Evolutionary conservation across 1,284 basidiomycete genomes (phyloP), one percentile per base, ranked within the genome.

Genomic region (Tilletia walkeri): DNA sequence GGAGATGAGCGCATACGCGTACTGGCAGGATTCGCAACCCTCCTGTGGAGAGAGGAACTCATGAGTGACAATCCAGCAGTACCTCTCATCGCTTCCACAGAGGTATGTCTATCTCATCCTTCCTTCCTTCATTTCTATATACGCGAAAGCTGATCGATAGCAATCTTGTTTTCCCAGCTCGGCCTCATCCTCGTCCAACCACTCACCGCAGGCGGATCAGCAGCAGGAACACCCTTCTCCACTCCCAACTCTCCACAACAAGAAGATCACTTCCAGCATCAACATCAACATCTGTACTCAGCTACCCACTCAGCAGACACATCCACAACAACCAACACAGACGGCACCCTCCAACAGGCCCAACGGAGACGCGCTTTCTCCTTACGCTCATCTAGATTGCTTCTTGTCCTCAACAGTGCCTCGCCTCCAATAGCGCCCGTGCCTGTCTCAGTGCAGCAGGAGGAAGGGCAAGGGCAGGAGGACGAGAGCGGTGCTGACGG

Each of bases 171-270:
- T 2, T 1, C 24, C 5, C 30, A 63, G 59, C 59, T 63, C 34
- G 59, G 59, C 59, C 12, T 39, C 30, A 39, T 63, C 6, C 59
- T 63, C 30, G 59, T 63, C 16, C 59, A 63, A 34, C 59, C 59
- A 9, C 38, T 63, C 18, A 38, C 36, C 18, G n/a, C 56, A 34
- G 59, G 38, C 36, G 36, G 34, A 39, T 7, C 10, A 53, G 7
- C 59, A 12, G 36, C 59, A 3, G 18, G 16, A 34, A 12, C 14
- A 9, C 36, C 18, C 12, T 39, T 18, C 12, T 63, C 59, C 12
- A 16, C 59, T 39, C 59, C 30, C 3, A 63, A 63, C 38, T 63
- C 59, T 18, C 59, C 59, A 38, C 59, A 34, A 34, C 16, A n/a
- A 10, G 24, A 56, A 56, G 30, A 63, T 16, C 34, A 63, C 16